Percentiles rank a stretch among this genome's conserved stretches.
Conservation (phyloP, 2,329 filamentous ascomycete genomes). For the Colletotrichum chlorophyti region DNA sequence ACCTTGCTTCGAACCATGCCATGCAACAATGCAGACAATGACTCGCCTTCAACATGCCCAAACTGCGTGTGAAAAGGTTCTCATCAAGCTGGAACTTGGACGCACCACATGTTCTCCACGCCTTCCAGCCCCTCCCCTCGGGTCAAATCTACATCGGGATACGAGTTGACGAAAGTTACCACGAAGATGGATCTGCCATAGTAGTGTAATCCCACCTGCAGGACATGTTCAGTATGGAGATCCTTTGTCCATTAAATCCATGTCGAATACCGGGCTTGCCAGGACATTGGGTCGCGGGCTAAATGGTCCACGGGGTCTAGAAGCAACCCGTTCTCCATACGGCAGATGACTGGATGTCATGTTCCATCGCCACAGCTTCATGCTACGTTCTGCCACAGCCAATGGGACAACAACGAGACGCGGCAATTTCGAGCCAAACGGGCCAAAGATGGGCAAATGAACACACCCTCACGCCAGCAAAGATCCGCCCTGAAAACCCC, state of each 20-base stretch:
- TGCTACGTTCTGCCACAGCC: neutral
- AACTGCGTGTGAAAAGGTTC: neutral
- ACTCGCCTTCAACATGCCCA: neutral
- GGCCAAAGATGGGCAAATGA: slow-evolving; percentile 19
- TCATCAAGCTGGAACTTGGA: neutral
- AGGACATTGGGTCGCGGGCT: slow-evolving; percentile 8
- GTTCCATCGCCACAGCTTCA: slow-evolving; percentile 2
- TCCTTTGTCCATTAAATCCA: neutral
- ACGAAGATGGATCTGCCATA: neutral
- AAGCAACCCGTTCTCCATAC: neutral
- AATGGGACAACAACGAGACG: slow-evolving; percentile 3
- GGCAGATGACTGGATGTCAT: slow-evolving; percentile 15
- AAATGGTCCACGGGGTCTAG: slow-evolving; percentile 4
- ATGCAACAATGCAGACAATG: neutral
- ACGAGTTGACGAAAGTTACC: neutral
- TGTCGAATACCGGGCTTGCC: neutral
- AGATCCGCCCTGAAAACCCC: slow-evolving; percentile 19
- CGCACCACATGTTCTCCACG: neutral
- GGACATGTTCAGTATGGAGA: too few species aligned
- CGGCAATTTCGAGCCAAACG: slow-evolving; percentile 1
- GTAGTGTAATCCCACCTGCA: too few species aligned
- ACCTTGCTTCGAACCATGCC: slow-evolving; percentile 1
- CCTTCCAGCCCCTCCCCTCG: neutral
- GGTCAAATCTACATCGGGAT: neutral
- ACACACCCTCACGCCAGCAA: slow-evolving; percentile 14